Base-by-base conservation (phyloP, 2,329 filamentous ascomycete species). In the Rhynchosporium agropyri region DNA sequence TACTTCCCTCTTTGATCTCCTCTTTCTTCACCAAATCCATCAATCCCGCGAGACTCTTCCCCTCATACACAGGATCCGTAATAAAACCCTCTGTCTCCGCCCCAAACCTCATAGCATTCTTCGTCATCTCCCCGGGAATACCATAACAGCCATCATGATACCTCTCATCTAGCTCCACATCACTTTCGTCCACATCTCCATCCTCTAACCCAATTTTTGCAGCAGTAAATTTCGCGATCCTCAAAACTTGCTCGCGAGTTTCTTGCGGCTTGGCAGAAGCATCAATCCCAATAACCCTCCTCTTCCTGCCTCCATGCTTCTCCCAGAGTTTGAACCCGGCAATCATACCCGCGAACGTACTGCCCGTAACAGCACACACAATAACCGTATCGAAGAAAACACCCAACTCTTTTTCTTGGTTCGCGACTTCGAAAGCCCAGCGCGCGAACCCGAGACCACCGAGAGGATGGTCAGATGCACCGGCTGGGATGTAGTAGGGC, bases 11-110 rank as follows among this genome's bases (percentile, higher is more conserved):
- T 0, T 72, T 46, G 63, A 91, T 85, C 73, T 87, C 84, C 0
- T 83, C 87, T 57, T 81, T 84, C 66, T 77, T 81, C 20, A 90
- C 84, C 77, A 90, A 76, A 72, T 87, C 86, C 68, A 90, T 84
- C 86, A 91, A 82, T 0, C 88, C 89, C 3, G 87, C 87, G 74
- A 91, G 76, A 68, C 85, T 89, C 82, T 91, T 91, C 0, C 89
- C 89, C 76, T 90, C 88, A 70, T 91, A 91, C 1, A 91, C 89
- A 0, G 88, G 89, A 71, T 91, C 89, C 0, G 88, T 91, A 66
- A 91, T 89, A 69, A 91, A 87, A 0, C 83, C 89, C 77, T 91
- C 89, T 0, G 84, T 89, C 63, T 78, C 74, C 0, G 89, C 89
- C 4, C 85, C 86, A 71, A 89, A 86, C 74, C 82, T 83, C 72